Percentiles rank a stretch among this genome's conserved stretches.
phyloP scores from a whole-genome alignment of 2,329 filamentous ascomycete species.

The Exophiala spinifera region DNA sequence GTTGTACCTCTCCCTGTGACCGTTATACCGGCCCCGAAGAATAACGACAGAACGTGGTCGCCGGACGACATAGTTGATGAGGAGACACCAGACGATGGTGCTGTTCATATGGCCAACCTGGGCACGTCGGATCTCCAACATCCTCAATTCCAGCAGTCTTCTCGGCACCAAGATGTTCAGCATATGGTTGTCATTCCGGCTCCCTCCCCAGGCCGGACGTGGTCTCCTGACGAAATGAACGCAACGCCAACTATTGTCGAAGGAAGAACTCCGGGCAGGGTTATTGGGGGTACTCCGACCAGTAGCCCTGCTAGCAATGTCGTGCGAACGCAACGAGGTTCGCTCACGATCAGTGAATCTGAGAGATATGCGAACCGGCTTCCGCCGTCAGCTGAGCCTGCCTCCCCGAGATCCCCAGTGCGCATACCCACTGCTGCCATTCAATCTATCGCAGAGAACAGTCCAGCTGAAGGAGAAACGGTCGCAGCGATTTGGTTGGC shows the following conservation, averaged over 20 bases:
- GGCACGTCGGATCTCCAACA: not conserved
- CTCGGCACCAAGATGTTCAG: not conserved
- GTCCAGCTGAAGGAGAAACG: not conserved
- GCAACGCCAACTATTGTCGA: not conserved
- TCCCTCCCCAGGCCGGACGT: slow-evolving; percentile 53
- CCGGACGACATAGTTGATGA: slow-evolving; percentile 37
- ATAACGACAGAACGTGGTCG: slow-evolving; percentile 54
- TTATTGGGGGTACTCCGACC: not conserved
- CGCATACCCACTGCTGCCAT: slow-evolving; percentile 6
- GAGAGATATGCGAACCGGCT: slow-evolving; percentile 4
- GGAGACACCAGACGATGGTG: slow-evolving; percentile 2
- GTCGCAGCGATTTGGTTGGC: not conserved
- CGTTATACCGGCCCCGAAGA: slow-evolving; percentile 58
- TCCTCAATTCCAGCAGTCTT: not conserved
- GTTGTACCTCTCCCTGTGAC: slow-evolving; percentile 54
- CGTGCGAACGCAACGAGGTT: slow-evolving; percentile 14
- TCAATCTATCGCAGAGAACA: slow-evolving; percentile 7
- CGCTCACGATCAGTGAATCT: slow-evolving; percentile 17
- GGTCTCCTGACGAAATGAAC: slow-evolving; percentile 47
- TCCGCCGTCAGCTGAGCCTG: not conserved
- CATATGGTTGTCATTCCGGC: slow-evolving; percentile 58
- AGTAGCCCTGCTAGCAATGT: not conserved
- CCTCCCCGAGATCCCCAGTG: not conserved
- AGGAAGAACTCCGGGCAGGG: not conserved
- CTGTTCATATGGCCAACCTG: not conserved